Evolutionary conservation across 2,329 filamentous ascomycete genomes (phyloP), one percentile per base, ranked within the genome.

Genomic region (Aulographum hederae): DNA sequence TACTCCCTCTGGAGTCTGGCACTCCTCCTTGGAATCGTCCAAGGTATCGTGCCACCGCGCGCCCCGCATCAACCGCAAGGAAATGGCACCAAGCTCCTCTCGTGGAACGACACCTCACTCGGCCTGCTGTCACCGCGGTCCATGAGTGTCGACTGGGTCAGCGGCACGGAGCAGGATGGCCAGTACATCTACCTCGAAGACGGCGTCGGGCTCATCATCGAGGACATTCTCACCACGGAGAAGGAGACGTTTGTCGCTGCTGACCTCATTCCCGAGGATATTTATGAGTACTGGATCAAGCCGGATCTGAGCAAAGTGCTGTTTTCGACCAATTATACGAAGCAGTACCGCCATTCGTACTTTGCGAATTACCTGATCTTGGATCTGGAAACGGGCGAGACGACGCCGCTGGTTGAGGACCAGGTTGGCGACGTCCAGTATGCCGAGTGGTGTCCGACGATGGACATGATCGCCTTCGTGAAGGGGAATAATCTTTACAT

Each of bases 271-370:
- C 71, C 71, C 0, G 49, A 56, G 2, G 61, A 63, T 32, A 56
- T 66, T 36, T 54, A 55, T 37, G 65, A 69, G 27, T 77, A 70
- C 47, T 71, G 60, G 53, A 71, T 78, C 39, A 69, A 67, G 26
- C 52, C 67, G 2, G 69, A 75, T 42, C 57, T 65, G 5, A 61
- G 60, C 15, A 62, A 63, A 32, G 61, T 78, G 0, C 52, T 78
- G 13, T 69, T 73, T 52, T 60, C 72, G 1, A 61, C 68, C 33
- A 78, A 78, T 43, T 63, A 69, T 46, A 78, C 69, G 11, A 74
- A 76, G 49, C 65, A 74, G 46, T 78, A 78, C 43, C 67, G 74
- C 2, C 56, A 77, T 50, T 74, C 73, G 4, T 78, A 72, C 50
- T 73, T 71, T 45, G 66, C 73, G 20, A 63, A 78, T 45, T 79